Conservation (phyloP, 73 alveolate species). For the Paramecium primaurelia region DNA sequence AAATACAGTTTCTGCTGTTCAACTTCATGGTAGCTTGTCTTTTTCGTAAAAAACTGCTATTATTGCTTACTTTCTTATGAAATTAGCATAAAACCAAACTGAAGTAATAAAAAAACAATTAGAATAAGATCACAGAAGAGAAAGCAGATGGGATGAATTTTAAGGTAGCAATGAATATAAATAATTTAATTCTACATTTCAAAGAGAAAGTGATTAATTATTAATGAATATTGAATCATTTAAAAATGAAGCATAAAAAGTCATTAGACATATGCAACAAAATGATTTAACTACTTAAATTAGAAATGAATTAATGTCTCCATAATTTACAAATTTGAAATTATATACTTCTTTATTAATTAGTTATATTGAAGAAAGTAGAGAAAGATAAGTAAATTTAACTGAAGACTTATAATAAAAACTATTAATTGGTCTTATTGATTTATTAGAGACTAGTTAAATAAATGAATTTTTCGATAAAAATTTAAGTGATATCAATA, state of each 20-base stretch:
- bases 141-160: constrained; percentile 41
- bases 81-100: background rate
- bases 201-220: constrained; percentile 22
- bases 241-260: constrained; percentile 18
- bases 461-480: constrained; percentile 47
- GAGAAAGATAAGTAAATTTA: constrained; percentile 26
- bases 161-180: background rate
- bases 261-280: background rate
- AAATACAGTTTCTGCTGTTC: background rate
- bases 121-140: constrained; percentile 12
- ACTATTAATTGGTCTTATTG: background rate
- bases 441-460: constrained; percentile 46
- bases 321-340: background rate
- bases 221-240: background rate
- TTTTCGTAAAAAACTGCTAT: constrained; percentile 47
- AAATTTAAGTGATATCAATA: constrained; percentile 47
- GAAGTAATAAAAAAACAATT: constrained; percentile 37
- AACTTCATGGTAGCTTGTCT: background rate
- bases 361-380: constrained; percentile 48
- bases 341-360: background rate
- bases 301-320: constrained; percentile 31
- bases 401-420: background rate
- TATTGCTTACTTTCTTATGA: constrained; percentile 43
- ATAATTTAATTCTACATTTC: background rate
- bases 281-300: background rate